Conservation (phyloP, 805 yeast species). For the Sugiyamaella mastotermitis region DNA sequence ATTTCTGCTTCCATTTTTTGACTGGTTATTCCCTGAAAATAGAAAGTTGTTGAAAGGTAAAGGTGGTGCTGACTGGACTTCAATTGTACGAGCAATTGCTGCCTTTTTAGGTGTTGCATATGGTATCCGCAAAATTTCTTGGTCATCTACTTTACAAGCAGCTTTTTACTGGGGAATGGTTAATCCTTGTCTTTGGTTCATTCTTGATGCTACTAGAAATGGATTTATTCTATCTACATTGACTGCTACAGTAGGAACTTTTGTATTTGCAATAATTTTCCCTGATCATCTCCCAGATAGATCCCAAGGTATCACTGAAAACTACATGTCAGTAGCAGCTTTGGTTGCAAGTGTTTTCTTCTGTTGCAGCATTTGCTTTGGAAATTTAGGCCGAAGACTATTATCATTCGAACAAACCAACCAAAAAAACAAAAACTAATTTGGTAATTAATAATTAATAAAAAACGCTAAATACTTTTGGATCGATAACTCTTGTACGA, state of each 20-base stretch:
- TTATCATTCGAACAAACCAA: slow-evolving; percentile 14
- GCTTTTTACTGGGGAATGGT: slow-evolving; percentile 32
- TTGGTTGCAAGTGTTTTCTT: slow-evolving; percentile 29
- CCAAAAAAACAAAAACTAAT: not conserved
- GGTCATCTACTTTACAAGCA: slow-evolving; percentile 32
- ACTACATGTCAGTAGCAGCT: slow-evolving; percentile 23
- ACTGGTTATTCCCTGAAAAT: slow-evolving; percentile 20
- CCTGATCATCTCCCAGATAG: slow-evolving; percentile 19
- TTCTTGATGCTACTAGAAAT: slow-evolving; percentile 31
- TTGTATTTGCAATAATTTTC: slow-evolving; percentile 21
- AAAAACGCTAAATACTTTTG: slow-evolving; percentile 31
- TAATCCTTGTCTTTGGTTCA: slow-evolving; percentile 36
- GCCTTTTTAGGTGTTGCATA: slow-evolving; percentile 35
- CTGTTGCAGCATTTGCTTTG: slow-evolving; percentile 33
- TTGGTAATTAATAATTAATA: too few species aligned
- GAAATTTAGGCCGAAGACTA: slow-evolving; percentile 34
- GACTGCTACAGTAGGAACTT: slow-evolving; percentile 29
- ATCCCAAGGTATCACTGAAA: slow-evolving; percentile 17
- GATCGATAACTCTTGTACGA: slow-evolving; percentile 44
- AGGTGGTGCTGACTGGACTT: slow-evolving; percentile 28
- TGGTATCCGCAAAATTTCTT: slow-evolving; percentile 33
- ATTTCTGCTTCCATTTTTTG: slow-evolving; percentile 24
- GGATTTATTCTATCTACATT: slow-evolving; percentile 31
- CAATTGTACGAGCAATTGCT: slow-evolving; percentile 34
- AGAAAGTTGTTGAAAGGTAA: slow-evolving; percentile 14